phyloP scores from a whole-genome alignment of 2,329 filamentous ascomycete genomes.

The Zymoseptoria brevis region DNA sequence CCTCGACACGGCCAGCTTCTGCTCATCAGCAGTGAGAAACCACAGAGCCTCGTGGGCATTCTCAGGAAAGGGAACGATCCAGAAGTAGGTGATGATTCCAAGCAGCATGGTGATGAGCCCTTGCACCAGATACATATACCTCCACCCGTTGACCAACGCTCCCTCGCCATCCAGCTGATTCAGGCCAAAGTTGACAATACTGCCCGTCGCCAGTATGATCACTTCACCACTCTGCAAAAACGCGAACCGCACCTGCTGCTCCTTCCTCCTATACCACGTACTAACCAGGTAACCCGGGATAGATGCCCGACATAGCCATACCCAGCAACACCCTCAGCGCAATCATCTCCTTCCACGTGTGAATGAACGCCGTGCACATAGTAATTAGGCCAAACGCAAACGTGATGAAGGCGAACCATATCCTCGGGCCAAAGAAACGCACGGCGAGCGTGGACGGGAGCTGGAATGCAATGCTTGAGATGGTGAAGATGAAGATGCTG shows the following conservation, averaged over 20 bases:
- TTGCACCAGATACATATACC: constrained; percentile 63
- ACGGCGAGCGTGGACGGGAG: constrained; percentile 30
- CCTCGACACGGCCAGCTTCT: constrained; percentile 47
- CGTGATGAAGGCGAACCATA: constrained; percentile 55
- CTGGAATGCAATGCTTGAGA: not conserved
- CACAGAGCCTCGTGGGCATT: constrained; percentile 48
- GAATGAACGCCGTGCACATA: constrained; percentile 59
- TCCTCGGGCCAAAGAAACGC: constrained; percentile 54
- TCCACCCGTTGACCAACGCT: constrained; percentile 53
- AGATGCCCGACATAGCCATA: constrained; percentile 51
- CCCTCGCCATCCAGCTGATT: constrained; percentile 52
- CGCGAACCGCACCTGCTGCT: constrained; percentile 59
- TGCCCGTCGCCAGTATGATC: constrained; percentile 56
- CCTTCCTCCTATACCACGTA: constrained; percentile 55
- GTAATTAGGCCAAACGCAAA: constrained; percentile 57
- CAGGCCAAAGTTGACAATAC: constrained; percentile 62
- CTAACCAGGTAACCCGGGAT: constrained; percentile 47
- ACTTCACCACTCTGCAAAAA: constrained; percentile 59
- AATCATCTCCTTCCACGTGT: constrained; percentile 63
- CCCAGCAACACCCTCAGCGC: constrained; percentile 58
- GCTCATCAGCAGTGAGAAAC: constrained; percentile 52
- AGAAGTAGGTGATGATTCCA: constrained; percentile 56
- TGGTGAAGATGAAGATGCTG: constrained; percentile 54
- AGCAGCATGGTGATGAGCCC: constrained; percentile 52
- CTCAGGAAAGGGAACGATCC: constrained; percentile 65